A percentile compares a stretch with the other conserved stretches of the same genome.
Evolutionary conservation across 495 filamentous ascomycete genomes (phyloP).

Genomic region (Trichoderma orchidacearum): DNA sequence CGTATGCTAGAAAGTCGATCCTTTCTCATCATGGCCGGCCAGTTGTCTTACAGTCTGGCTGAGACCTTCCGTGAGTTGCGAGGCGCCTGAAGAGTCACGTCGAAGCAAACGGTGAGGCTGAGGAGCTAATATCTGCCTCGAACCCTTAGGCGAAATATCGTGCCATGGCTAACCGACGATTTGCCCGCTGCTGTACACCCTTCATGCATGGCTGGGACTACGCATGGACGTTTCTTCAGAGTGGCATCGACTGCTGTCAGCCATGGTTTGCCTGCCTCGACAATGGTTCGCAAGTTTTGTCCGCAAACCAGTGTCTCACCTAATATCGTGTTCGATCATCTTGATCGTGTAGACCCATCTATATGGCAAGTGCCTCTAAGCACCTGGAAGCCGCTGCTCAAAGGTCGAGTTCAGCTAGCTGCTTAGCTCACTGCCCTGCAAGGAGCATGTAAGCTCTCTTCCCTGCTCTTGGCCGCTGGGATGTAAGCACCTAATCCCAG

Average conservation of each 20-base stretch:
- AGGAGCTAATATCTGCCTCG: neutral
- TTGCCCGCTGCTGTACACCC: no score
- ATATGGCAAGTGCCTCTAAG: no score
- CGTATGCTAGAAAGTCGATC: no score
- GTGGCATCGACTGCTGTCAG: neutral
- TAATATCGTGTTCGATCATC: neutral
- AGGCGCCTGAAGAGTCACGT: neutral
- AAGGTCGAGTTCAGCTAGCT: no score
- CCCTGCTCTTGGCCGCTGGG: no score
- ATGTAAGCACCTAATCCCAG: no score
- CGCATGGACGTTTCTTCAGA: neutral
- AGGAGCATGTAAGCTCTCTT: no score
- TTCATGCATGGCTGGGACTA: neutral
- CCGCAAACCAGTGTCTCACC: neutral
- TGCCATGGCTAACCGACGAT: neutral
- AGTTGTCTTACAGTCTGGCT: no score
- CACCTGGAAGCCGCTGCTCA: no score
- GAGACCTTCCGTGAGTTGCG: no score
- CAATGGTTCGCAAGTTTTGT: neutral
- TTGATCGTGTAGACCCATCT: neutral
- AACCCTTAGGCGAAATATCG: neutral
- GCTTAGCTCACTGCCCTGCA: no score
- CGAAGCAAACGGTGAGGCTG: neutral
- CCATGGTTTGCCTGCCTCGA: neutral
- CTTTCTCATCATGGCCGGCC: no score